These are phyloP conservation scores for Pisolithus tinctorius DNA, from an alignment of 768 basidiomycete species.

Conservation along the genomic window DNA sequence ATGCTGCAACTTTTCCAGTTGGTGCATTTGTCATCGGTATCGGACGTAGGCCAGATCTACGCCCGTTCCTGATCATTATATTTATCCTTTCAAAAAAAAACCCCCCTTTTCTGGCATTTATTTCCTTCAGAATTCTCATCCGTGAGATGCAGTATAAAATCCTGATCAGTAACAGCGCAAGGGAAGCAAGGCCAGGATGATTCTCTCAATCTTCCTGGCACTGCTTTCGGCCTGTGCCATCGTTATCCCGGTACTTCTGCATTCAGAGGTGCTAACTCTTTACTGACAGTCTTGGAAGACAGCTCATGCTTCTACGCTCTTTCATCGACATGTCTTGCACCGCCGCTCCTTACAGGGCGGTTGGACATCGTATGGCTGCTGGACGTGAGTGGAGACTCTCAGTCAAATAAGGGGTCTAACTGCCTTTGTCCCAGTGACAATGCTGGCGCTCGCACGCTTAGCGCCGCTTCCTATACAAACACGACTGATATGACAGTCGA, in stretches of 20 bases:
- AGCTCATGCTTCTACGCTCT: neutral
- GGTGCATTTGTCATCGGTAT: too few relatives aligned
- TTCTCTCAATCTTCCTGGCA: neutral
- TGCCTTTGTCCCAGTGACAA: constrained; percentile 40
- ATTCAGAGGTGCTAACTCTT: neutral
- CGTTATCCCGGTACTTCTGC: constrained; percentile 4
- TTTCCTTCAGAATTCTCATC: neutral
- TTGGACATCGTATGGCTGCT: constrained; percentile 59
- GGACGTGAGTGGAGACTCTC: constrained; percentile 37
- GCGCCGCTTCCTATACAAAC: constrained; percentile 38
- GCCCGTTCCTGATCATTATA: too few relatives aligned
- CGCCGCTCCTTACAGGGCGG: constrained; percentile 36
- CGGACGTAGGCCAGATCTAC: too few relatives aligned
- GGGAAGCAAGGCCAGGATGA: constrained; percentile 4
- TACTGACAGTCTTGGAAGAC: neutral
- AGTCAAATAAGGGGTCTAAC: constrained; percentile 10
- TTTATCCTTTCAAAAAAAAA: too few relatives aligned
- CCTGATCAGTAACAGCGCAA: neutral
- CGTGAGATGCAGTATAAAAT: constrained; percentile 9
- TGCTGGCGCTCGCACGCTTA: constrained; percentile 51
- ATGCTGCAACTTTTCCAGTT: too few relatives aligned
- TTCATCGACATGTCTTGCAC: constrained; percentile 1
- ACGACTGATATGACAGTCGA: constrained; percentile 57
- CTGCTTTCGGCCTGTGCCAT: neutral
- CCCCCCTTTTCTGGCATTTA: constrained; percentile 12